Conservation (phyloP, 164 flowering plant species). For the Chloranthus sessilifolius region DNA sequence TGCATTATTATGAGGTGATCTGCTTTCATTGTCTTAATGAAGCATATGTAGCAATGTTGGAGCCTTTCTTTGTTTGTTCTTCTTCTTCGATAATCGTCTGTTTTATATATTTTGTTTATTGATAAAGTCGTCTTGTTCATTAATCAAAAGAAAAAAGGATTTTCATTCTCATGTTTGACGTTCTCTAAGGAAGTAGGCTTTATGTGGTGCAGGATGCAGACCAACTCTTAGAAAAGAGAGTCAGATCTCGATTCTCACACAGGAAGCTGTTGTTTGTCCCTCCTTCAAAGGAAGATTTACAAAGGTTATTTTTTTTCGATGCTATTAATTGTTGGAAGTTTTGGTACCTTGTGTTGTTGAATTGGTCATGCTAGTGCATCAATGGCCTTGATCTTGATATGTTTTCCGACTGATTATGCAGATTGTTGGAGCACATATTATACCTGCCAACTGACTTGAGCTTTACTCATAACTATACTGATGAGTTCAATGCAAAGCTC, state of each 20-base stretch:
- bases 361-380: not conserved
- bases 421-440: slow-evolving; percentile 62
- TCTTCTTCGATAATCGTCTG: no score
- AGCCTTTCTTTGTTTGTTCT: no score
- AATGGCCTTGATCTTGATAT: not conserved
- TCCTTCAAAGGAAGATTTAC: slow-evolving; percentile 56
- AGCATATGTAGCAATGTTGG: no score
- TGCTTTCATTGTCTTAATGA: no score
- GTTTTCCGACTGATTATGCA: slow-evolving; percentile 23
- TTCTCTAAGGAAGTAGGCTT: not conserved
- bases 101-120: no score
- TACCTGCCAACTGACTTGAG: slow-evolving; percentile 57
- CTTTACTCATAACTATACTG: slow-evolving; percentile 49
- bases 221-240: slow-evolving; percentile 96
- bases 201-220: slow-evolving; percentile 79
- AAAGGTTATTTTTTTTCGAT: slow-evolving; percentile 33
- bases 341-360: not conserved
- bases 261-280: slow-evolving; percentile 92
- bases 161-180: no score
- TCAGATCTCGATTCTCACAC: slow-evolving; percentile 95
- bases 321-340: not conserved
- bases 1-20: no score
- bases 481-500: slow-evolving; percentile 59
- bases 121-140: no score
- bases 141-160: no score